phyloP scores from a whole-genome alignment of 495 filamentous ascomycete species.

The Hypoxylon lienhwacheense region DNA sequence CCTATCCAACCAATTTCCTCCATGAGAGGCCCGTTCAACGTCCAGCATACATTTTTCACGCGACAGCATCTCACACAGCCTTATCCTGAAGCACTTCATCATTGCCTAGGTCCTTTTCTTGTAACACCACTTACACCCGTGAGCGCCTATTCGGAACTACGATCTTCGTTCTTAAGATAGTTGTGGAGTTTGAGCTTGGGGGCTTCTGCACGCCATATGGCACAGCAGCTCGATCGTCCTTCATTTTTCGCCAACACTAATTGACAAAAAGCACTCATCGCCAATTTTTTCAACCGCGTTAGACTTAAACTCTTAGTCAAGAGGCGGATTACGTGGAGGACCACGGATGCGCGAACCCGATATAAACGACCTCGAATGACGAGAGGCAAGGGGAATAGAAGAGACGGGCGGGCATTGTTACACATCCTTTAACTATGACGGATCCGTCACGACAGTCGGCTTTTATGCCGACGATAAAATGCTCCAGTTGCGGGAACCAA shows the following conservation, averaged over 20 bases:
- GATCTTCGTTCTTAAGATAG: slow-evolving; percentile 3
- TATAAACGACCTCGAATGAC: slow-evolving; percentile 8
- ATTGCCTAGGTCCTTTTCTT: background rate
- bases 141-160: slow-evolving; percentile 3
- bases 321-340: slow-evolving; percentile 8
- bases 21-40: slow-evolving; percentile 22
- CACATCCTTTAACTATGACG: slow-evolving; percentile 46
- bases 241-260: too few relatives aligned
- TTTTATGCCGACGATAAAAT: slow-evolving; percentile 92
- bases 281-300: slow-evolving; percentile 1
- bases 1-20: slow-evolving; percentile 8
- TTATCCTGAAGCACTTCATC: slow-evolving; percentile 22
- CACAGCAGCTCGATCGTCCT: slow-evolving; percentile 6
- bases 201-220: slow-evolving; percentile 18
- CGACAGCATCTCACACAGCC: slow-evolving; percentile 15
- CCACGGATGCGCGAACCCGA: slow-evolving; percentile 20
- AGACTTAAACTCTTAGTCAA: slow-evolving; percentile 2
- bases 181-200: slow-evolving; percentile 22
- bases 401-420: slow-evolving; percentile 23
- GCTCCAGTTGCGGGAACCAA: slow-evolving; percentile 80
- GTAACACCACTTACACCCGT: slow-evolving; percentile 4
- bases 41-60: slow-evolving; percentile 14
- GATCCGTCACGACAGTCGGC: slow-evolving; percentile 59
- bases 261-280: slow-evolving; percentile 14
- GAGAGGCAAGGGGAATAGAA: slow-evolving; percentile 22